Conservation (phyloP, 768 basidiomycete genomes). For the Tulasnella sp. region DNA sequence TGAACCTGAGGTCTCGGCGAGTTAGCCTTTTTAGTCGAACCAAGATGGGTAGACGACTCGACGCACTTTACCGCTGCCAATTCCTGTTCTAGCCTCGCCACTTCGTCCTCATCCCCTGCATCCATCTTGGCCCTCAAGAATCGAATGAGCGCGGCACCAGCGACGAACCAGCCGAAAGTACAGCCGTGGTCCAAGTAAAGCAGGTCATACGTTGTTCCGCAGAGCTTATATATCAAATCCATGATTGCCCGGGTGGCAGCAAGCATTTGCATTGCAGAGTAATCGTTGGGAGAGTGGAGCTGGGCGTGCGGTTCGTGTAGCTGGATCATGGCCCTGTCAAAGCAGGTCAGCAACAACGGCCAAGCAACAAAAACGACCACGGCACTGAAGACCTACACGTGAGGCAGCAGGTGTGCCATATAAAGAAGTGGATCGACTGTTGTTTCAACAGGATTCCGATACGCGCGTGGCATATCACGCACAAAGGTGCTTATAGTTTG, state of each 20-base stretch:
- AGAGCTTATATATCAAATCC: conserved; percentile 26
- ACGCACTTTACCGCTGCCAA: conserved; percentile 12
- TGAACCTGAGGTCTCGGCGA: not conserved
- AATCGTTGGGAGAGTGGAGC: conserved; percentile 17
- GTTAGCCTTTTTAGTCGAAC: not conserved
- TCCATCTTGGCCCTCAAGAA: conserved; percentile 22
- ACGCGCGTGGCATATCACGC: conserved; percentile 58
- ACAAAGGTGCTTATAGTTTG: conserved; percentile 59
- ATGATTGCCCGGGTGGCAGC: conserved; percentile 22
- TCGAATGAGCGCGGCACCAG: conserved; percentile 11
- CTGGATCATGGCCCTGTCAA: conserved; percentile 25
- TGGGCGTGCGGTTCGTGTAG: conserved; percentile 34
- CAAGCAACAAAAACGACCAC: not conserved
- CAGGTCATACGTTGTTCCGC: conserved; percentile 27
- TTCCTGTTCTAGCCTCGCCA: not conserved
- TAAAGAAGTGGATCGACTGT: conserved; percentile 20
- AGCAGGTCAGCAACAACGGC: not conserved
- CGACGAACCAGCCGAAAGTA: conserved; percentile 24
- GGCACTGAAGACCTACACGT: not conserved
- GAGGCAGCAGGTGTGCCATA: conserved; percentile 24
- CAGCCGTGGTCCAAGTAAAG: conserved; percentile 21
- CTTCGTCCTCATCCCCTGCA: conserved; percentile 1
- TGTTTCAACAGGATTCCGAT: conserved; percentile 55
- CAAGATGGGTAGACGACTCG: not conserved
- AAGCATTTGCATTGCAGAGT: conserved; percentile 22